Evolutionary conservation across 2,329 filamentous ascomycete genomes (phyloP).

Genomic region (Eurotiales sp.): DNA sequence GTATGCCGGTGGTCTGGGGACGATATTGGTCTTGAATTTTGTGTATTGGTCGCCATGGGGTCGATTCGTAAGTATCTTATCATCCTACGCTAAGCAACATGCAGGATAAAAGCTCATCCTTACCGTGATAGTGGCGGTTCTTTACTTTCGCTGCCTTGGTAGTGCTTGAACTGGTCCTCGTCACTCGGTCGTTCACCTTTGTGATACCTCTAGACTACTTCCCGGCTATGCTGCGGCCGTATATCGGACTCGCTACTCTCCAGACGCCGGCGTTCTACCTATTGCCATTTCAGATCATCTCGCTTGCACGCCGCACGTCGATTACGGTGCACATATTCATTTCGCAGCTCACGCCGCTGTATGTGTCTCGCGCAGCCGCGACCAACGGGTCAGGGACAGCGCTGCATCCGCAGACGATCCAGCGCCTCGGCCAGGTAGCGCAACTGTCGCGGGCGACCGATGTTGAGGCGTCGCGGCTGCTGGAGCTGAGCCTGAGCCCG

Average conservation of each 20-base stretch:
- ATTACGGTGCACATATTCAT: constrained; percentile 81
- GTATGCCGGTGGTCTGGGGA: constrained; percentile 36
- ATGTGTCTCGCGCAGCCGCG: constrained; percentile 32
- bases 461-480: constrained; percentile 63
- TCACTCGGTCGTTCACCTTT: constrained; percentile 49
- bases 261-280: constrained; percentile 45
- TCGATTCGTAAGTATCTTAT: constrained; percentile 41
- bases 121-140: constrained; percentile 44
- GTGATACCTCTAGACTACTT: constrained; percentile 35
- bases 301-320: constrained; percentile 69
- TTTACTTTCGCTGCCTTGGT: constrained; percentile 53
- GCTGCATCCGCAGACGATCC: constrained; percentile 48
- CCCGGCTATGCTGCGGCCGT: constrained; percentile 25
- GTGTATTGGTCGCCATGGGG: constrained; percentile 42
- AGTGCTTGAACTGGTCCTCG: constrained; percentile 54
- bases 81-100: constrained; percentile 14
- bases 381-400: constrained; percentile 27
- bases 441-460: constrained; percentile 58
- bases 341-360: constrained; percentile 70
- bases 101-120: constrained; percentile 23
- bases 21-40: constrained; percentile 36
- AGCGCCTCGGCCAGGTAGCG: constrained; percentile 67
- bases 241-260: constrained; percentile 31
- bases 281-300: constrained; percentile 80
- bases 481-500: constrained; percentile 76